Conservation (phyloP, 2,329 filamentous ascomycete genomes). For the Talaromyces sp. region DNA sequence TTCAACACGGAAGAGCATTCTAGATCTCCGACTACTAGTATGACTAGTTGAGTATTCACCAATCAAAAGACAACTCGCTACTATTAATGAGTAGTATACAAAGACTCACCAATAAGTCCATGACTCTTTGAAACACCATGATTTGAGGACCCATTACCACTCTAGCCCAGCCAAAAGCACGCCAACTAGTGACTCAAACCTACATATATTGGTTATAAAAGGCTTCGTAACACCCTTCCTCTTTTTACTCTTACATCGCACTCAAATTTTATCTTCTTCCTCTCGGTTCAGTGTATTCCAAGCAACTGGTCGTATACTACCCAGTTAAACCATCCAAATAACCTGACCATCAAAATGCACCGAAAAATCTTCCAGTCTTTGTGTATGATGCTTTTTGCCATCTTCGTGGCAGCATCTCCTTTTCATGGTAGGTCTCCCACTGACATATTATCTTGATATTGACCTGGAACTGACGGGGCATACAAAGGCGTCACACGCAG, state of each 20-base stretch:
- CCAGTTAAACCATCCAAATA: background rate
- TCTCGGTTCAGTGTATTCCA: background rate
- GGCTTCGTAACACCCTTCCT: too few species aligned
- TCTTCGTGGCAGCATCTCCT: background rate
- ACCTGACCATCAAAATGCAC: background rate
- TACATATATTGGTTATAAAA: too few species aligned
- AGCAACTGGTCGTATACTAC: background rate
- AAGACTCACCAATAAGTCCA: too few species aligned
- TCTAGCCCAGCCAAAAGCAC: too few species aligned
- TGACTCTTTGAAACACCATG: too few species aligned
- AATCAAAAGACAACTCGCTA: too few species aligned
- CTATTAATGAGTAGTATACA: too few species aligned
- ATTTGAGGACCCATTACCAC: too few species aligned
- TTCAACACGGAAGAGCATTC: too few species aligned
- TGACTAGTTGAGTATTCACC: too few species aligned
- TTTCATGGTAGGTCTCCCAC: background rate
- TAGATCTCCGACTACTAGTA: too few species aligned
- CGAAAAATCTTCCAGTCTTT: background rate
- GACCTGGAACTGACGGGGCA: background rate
- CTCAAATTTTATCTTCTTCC: background rate
- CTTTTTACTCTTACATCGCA: background rate
- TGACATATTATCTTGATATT: background rate
- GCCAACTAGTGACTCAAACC: too few species aligned
- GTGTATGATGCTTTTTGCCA: background rate
- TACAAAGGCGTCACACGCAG: background rate